Evolutionary conservation across 2,329 filamentous ascomycete genomes (phyloP), one percentile per base, ranked within the genome.

Genomic region (Bipolaris zeicola): DNA sequence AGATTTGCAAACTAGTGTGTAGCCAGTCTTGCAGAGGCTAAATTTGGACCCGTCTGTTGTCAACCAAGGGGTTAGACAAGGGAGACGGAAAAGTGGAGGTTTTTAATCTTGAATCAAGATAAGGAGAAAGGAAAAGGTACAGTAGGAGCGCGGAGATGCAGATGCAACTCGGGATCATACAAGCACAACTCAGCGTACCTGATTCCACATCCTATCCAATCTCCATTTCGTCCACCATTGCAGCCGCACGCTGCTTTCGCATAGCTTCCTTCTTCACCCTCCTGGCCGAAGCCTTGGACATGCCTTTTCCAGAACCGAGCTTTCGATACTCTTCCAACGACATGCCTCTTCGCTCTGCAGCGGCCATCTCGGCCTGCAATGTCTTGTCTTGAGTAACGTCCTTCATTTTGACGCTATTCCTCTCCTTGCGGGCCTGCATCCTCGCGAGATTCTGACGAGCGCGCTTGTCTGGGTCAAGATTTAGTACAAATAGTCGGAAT

Each of bases 361-460:
- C 59, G 22, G 55, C 56, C 3, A 48, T 39, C n/a, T 67, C 57
- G 8, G 55, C 43, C 37, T 56, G 61, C 7, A 57, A 11, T 18
- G 48, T 57, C 37, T 57, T 52, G 44, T 57, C 55, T 44, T 53
- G 44, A 13, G 44, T 48, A 5, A 33, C 41, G 22, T 56, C 58
- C 46, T 47, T 58, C 55, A 42, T 45, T 31, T 57, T 49, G 47
- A 47, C 31, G 22, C 42, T 54, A 42, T 51, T 53, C 41, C 47
- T 61, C 31, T 52, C 48, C 36, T 57, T 59, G 20, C 62, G 61
- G 24, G 62, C 61, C 43, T 65, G 56, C 57, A 63, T 61, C n/a
- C 41, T 63, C n/a, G 55, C 61, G 26, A 66, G 44, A 31, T 66
- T 66, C 34, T 66, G 62, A 16, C 64, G 64, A 31, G 60, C 58